Evolutionary conservation across 768 basidiomycete genomes (phyloP).

Genomic region (Kwoniella europaea): DNA sequence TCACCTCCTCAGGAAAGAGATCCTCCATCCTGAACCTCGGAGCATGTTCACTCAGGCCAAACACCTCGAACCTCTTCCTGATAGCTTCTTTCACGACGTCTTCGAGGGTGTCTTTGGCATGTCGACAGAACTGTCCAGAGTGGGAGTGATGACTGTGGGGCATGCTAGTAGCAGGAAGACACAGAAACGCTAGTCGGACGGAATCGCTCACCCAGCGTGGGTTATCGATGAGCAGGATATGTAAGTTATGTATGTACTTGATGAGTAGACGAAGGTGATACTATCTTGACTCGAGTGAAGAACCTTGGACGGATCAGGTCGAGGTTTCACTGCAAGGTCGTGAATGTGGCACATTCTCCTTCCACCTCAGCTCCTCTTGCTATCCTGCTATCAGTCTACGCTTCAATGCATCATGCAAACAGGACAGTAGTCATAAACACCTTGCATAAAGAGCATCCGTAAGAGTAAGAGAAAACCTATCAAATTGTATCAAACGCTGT

Average conservation of each 20-base stretch:
- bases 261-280: no score
- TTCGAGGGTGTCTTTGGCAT: conserved; percentile 79
- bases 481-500: not conserved
- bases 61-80: conserved; percentile 74
- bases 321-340: no score
- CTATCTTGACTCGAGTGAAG: no score
- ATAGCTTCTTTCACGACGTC: conserved; percentile 83
- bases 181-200: no score
- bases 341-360: no score
- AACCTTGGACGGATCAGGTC: no score
- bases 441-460: conserved; percentile 9
- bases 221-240: no score
- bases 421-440: conserved; percentile 9
- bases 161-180: conserved; percentile 23
- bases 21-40: conserved; percentile 81
- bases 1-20: conserved; percentile 94
- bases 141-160: conserved; percentile 75
- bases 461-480: conserved; percentile 6
- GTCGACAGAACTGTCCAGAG: conserved; percentile 91
- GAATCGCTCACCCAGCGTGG: no score
- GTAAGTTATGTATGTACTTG: no score
- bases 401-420: not conserved
- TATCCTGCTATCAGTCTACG: no score
- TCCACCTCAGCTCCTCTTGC: no score
- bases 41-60: conserved; percentile 89